Conservation (phyloP, 257 asterid genomes). For the Solanum pennellii region DNA sequence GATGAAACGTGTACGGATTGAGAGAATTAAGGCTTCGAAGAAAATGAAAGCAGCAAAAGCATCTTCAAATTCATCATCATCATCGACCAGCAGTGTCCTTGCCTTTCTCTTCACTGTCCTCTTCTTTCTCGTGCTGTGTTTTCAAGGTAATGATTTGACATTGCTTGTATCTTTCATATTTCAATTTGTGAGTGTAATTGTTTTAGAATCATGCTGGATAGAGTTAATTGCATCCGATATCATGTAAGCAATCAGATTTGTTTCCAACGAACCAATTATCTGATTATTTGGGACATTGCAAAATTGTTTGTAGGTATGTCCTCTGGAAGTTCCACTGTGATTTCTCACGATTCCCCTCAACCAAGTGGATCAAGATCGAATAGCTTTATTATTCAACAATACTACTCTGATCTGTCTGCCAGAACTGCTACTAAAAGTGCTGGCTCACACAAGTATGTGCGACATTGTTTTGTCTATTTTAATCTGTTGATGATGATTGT, state of each 20-base stretch:
- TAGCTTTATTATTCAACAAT: conserved; percentile 3
- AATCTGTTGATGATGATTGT: neutral
- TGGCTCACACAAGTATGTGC: conserved; percentile 19
- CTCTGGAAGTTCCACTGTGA: conserved; percentile 13
- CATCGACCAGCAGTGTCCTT: conserved; percentile 42
- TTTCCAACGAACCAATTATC: neutral
- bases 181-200: neutral
- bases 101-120: conserved; percentile 61
- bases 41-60: conserved; percentile 53
- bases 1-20: conserved; percentile 70
- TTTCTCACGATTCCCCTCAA: neutral
- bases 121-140: conserved; percentile 50
- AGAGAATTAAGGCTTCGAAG: conserved; percentile 68
- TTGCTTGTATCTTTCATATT: neutral
- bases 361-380: neutral
- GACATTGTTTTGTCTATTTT: neutral
- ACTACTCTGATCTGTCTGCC: neutral
- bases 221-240: neutral
- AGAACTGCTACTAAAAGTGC: neutral
- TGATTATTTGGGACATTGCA: neutral
- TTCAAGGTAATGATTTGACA: conserved; percentile 42
- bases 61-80: conserved; percentile 13
- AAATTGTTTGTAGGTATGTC: conserved; percentile 17
- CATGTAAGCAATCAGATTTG: neutral
- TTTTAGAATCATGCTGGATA: neutral